These are phyloP conservation scores for Cornus florida DNA, from an alignment of 148 eudicot genomes.

Conservation along the genomic window DNA sequence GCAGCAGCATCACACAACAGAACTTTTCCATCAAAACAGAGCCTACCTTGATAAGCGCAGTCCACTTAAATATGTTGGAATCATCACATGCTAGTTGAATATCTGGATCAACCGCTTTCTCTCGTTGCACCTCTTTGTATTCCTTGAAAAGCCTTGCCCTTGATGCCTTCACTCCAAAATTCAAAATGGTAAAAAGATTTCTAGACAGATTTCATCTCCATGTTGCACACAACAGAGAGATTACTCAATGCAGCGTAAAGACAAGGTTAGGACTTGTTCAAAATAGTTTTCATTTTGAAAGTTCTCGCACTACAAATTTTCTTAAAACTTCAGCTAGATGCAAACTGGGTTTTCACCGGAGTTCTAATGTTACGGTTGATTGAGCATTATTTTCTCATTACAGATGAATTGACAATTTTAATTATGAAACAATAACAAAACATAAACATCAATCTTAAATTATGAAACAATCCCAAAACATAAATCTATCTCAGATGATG, in stretches of 20 bases:
- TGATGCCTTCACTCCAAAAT: conserved; percentile 54
- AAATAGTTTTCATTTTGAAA: too few species aligned
- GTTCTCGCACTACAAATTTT: too few species aligned
- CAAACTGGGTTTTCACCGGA: too few species aligned
- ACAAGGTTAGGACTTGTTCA: neutral
- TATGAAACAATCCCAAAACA: too few species aligned
- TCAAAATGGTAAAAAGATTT: neutral
- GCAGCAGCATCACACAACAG: conserved; percentile 6
- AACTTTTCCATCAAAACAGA: neutral
- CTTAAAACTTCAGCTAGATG: too few species aligned
- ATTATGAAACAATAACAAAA: neutral
- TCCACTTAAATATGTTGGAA: conserved; percentile 66
- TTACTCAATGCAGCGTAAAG: neutral
- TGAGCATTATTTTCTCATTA: neutral
- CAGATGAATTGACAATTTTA: neutral
- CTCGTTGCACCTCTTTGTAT: conserved; percentile 90
- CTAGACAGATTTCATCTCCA: neutral
- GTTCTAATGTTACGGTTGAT: neutral
- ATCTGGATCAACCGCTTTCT: conserved; percentile 93
- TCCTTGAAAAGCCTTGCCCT: conserved; percentile 96
- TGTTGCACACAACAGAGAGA: neutral
- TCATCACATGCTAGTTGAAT: conserved; percentile 64
- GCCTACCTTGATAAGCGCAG: conserved; percentile 65
- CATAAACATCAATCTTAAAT: too few species aligned
- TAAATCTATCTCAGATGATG: too few species aligned